Conservation (phyloP, 2,329 filamentous ascomycete species). For the Camillea tinctor region DNA sequence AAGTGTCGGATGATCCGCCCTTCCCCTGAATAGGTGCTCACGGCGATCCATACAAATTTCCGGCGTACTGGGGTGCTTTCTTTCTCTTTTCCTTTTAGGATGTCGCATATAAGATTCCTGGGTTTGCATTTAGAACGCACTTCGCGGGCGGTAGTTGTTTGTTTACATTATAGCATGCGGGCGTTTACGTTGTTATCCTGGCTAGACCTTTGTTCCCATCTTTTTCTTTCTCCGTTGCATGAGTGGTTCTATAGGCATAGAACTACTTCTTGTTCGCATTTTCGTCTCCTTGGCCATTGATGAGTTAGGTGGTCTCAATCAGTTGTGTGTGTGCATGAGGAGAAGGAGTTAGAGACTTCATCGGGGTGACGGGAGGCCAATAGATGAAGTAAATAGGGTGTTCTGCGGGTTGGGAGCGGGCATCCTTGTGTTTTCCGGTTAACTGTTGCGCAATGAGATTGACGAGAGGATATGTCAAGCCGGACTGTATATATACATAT, state of each 20-base stretch:
- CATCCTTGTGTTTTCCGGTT: not conserved
- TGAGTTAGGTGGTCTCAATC: not conserved
- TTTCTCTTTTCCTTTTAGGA: not conserved
- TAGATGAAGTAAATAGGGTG: not conserved
- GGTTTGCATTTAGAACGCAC: not conserved
- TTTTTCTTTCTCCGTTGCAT: not conserved
- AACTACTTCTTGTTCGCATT: not conserved
- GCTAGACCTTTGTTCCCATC: not conserved
- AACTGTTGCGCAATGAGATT: not conserved
- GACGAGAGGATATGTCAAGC: not conserved
- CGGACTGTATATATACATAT: not conserved
- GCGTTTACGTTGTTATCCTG: not conserved
- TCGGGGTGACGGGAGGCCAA: not conserved
- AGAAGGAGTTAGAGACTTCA: not conserved
- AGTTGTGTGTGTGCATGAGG: no score
- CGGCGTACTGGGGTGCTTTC: not conserved
- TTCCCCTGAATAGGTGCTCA: not conserved
- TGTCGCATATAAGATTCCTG: not conserved
- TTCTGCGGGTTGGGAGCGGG: not conserved
- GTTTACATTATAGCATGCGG: not conserved
- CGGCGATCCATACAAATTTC: not conserved
- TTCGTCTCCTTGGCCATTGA: not conserved
- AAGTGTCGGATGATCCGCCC: constrained; percentile 13
- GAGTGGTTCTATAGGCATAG: not conserved
- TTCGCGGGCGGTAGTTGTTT: not conserved